Conservation (phyloP, 108 stramenopile species). For the Nitzschia sp. region DNA sequence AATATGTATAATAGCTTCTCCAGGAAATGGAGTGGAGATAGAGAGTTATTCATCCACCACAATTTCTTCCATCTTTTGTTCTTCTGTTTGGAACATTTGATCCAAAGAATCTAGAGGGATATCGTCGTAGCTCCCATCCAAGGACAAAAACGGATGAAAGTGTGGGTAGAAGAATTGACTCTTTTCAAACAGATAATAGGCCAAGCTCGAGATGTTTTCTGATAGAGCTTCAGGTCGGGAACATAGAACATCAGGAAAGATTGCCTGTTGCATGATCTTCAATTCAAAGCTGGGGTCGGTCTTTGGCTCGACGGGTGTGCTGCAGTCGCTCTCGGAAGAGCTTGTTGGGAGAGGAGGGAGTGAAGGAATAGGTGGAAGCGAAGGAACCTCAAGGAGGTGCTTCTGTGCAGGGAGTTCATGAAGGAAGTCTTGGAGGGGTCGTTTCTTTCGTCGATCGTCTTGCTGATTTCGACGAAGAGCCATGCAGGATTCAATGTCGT, state of each 20-base stretch:
- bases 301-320: too few species aligned
- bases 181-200: conserved; percentile 12
- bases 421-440: neutral
- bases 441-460: conserved; percentile 21
- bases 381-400: neutral
- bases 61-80: neutral
- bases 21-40: too few species aligned
- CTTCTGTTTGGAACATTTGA: conserved; percentile 8
- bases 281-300: too few species aligned
- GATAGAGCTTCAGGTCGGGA: too few species aligned
- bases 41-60: neutral
- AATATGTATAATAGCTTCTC: too few species aligned
- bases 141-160: neutral
- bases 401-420: neutral
- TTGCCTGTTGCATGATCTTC: conserved; percentile 1
- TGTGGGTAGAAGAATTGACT: conserved; percentile 1
- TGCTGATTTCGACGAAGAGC: conserved; percentile 11
- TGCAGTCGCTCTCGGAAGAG: neutral
- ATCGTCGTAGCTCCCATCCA: conserved; percentile 5
- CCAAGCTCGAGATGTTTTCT: conserved; percentile 1
- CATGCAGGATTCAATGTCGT: conserved; percentile 10
- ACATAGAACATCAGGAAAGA: neutral
- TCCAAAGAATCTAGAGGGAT: conserved; percentile 7
- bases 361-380: neutral
- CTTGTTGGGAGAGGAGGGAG: conserved; percentile 6